Percentiles rank a stretch among this genome's conserved stretches.
These are phyloP conservation scores for Dimargaris xerosporica DNA, from an alignment of 192 early-diverging fungal species.

Conservation along the genomic window DNA sequence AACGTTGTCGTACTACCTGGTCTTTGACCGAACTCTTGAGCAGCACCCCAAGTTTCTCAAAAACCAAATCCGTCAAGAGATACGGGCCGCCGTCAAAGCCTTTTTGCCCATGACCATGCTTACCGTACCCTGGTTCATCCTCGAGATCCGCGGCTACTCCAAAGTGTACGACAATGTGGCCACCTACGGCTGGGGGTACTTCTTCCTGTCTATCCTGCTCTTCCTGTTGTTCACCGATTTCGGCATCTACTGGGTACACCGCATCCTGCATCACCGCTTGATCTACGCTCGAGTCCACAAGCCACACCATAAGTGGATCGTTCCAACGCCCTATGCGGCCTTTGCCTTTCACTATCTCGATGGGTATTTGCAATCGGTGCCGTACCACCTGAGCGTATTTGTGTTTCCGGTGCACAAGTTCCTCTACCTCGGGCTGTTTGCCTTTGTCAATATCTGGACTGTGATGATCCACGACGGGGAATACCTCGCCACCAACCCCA, in stretches of 20 bases:
- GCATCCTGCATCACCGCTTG: conserved; percentile 74
- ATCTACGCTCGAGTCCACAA: conserved; percentile 87
- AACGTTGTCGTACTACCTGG: conserved; percentile 57
- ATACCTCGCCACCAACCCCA: conserved; percentile 45
- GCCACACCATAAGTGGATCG: conserved; percentile 77
- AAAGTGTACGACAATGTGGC: conserved; percentile 58
- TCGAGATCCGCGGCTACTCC: conserved; percentile 81
- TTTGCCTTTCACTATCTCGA: conserved; percentile 94
- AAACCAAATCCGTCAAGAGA: conserved; percentile 82
- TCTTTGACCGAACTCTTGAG: conserved; percentile 81
- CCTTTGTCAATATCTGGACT: conserved; percentile 88
- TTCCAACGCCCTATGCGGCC: conserved; percentile 87
- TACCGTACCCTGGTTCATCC: conserved; percentile 84
- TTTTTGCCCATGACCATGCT: conserved; percentile 67
- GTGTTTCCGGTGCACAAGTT: conserved; percentile 83
- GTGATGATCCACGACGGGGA: conserved; percentile 94
- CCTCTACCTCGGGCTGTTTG: conserved; percentile 74
- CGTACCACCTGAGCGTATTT: conserved; percentile 90
- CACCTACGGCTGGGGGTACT: conserved; percentile 59
- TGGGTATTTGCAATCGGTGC: conserved; percentile 86
- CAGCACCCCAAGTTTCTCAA: conserved; percentile 87
- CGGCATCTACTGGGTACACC: conserved; percentile 95
- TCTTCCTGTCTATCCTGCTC: conserved; percentile 39
- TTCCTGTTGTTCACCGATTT: conserved; percentile 92
- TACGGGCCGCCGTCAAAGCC: conserved; percentile 56